Conservation (phyloP, 2,329 filamentous ascomycete genomes). For the Apiospora sp. region DNA sequence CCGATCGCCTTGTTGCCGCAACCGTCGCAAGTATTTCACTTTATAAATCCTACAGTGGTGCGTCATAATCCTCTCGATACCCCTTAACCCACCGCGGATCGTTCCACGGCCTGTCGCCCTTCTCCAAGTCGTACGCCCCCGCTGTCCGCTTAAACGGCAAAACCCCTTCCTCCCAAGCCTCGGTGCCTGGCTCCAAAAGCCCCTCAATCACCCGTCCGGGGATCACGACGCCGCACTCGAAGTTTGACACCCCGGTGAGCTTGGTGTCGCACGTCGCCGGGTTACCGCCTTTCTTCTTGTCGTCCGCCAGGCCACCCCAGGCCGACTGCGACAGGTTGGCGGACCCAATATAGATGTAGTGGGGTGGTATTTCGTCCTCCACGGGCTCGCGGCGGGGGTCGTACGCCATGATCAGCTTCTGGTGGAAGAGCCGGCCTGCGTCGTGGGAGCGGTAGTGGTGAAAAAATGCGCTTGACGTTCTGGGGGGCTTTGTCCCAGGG, state of each 20-base stretch:
- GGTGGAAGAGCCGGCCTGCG: constrained; percentile 36
- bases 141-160: constrained; percentile 33
- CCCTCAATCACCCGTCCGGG: constrained; percentile 32
- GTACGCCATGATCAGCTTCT: constrained; percentile 37
- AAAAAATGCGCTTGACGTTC: constrained; percentile 35
- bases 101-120: constrained; percentile 35
- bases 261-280: constrained; percentile 34
- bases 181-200: constrained; percentile 34
- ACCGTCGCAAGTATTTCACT: too few species aligned
- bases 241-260: constrained; percentile 35
- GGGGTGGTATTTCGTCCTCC: too few species aligned
- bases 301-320: constrained; percentile 35
- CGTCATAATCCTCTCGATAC: constrained; percentile 41
- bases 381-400: too few species aligned
- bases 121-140: constrained; percentile 28
- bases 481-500: constrained; percentile 33
- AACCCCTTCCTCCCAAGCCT: constrained; percentile 35
- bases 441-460: constrained; percentile 38
- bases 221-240: constrained; percentile 38
- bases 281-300: constrained; percentile 33
- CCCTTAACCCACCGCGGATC: constrained; percentile 32
- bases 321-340: constrained; percentile 37
- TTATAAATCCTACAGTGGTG: too few species aligned
- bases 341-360: constrained; percentile 39
- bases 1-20: too few species aligned